Conservation (phyloP, 1,139 yeast genomes). For the Geotrichum reessii region DNA sequence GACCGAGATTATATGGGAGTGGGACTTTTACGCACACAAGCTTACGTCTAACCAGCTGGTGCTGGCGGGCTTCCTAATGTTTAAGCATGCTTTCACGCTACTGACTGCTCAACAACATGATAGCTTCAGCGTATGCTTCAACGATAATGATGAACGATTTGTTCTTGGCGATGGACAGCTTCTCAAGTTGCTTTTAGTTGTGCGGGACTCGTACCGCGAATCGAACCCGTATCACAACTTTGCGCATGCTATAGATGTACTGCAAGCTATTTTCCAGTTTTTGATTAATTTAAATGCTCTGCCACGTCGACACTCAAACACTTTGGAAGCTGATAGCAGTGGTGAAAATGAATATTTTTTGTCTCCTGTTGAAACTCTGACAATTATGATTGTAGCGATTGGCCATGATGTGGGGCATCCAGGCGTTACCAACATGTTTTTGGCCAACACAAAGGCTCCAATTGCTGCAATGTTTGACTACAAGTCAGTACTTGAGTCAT, state of each 20-base stretch:
- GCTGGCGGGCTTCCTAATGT: slow-evolving; percentile 53
- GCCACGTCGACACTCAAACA: slow-evolving; percentile 27
- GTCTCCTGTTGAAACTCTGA: slow-evolving; percentile 47
- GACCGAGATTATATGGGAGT: slow-evolving; percentile 13
- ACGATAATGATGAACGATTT: slow-evolving; percentile 25
- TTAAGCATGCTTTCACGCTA: slow-evolving; percentile 45
- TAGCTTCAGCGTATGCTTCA: neutral
- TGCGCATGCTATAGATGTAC: slow-evolving; percentile 90
- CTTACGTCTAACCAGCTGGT: slow-evolving; percentile 62
- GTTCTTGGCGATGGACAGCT: slow-evolving; percentile 43
- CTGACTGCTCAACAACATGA: slow-evolving; percentile 21
- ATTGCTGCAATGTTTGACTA: slow-evolving; percentile 58
- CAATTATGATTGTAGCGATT: slow-evolving; percentile 70
- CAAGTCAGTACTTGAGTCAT: slow-evolving; percentile 73
- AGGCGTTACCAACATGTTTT: slow-evolving; percentile 77
- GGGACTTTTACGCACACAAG: slow-evolving; percentile 64
- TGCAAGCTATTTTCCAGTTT: slow-evolving; percentile 79
- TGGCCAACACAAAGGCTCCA: slow-evolving; percentile 59
- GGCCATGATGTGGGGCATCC: slow-evolving; percentile 98
- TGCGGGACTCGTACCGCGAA: slow-evolving; percentile 71
- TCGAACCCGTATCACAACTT: slow-evolving; percentile 92
- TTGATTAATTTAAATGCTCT: slow-evolving; percentile 47
- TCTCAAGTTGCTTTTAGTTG: slow-evolving; percentile 53
- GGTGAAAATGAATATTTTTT: slow-evolving; percentile 1
- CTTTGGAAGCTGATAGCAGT: neutral